Conservation (phyloP, 2,329 filamentous ascomycete species). For the Trichoderma sp. region DNA sequence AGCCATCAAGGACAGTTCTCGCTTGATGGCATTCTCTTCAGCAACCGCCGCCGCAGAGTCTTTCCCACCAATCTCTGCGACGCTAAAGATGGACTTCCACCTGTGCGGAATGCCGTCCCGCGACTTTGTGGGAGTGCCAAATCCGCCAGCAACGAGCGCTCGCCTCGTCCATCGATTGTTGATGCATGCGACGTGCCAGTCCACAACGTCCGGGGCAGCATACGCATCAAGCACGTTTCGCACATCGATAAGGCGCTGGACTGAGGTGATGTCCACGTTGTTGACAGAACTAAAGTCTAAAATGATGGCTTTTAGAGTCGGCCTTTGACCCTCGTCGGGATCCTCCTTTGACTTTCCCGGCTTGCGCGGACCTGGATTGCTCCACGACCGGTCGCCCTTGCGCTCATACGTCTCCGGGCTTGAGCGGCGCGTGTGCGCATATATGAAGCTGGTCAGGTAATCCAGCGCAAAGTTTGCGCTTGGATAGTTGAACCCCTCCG, state of each 20-base stretch:
- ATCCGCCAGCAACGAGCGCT: conserved; percentile 80
- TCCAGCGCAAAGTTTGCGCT: conserved; percentile 89
- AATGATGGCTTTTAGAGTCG: conserved; percentile 82
- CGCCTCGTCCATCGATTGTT: conserved; percentile 90
- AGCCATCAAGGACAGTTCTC: conserved; percentile 13
- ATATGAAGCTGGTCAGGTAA: conserved; percentile 66
- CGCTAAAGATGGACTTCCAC: conserved; percentile 95
- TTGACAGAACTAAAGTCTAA: conserved; percentile 93
- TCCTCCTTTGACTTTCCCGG: conserved; percentile 42
- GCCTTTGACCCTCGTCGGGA: conserved; percentile 43
- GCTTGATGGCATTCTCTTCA: conserved; percentile 59
- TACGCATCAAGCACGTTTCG: conserved; percentile 91
- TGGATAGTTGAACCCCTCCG: conserved; percentile 93
- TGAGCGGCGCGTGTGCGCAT: conserved; percentile 70
- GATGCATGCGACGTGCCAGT: conserved; percentile 95
- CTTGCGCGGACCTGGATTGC: conserved; percentile 71
- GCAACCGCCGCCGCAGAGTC: conserved; percentile 67
- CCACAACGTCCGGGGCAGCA: conserved; percentile 72
- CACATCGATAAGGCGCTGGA: conserved; percentile 90
- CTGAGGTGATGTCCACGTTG: conserved; percentile 87
- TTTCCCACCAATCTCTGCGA: conserved; percentile 76
- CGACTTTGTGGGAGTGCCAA: conserved; percentile 70
- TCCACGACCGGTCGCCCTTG: conserved; percentile 85
- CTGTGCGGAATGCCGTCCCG: conserved; percentile 51
- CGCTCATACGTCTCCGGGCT: conserved; percentile 63